Percentiles rank a stretch among this genome's conserved stretches.
phyloP scores from a whole-genome alignment of 768 basidiomycete species.

The Tylopilus sp. region DNA sequence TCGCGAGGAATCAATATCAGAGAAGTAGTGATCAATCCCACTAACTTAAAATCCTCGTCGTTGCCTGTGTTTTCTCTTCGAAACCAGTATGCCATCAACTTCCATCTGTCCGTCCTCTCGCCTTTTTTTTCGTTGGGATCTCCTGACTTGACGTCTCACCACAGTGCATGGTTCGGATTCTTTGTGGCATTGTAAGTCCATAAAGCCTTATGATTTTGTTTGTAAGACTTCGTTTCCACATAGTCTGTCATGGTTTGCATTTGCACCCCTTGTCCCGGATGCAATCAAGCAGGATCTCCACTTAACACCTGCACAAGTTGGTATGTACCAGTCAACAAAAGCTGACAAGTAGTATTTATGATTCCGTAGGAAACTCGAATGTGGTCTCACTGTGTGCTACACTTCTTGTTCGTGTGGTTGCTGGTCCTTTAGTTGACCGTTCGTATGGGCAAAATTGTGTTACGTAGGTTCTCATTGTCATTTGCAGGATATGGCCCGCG shows the following conservation, averaged over 20 bases:
- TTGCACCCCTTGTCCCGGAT: constrained; percentile 57
- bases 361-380: constrained; percentile 43
- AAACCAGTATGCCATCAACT: constrained; percentile 7
- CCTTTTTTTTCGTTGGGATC: neutral
- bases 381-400: constrained; percentile 47
- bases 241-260: constrained; percentile 52
- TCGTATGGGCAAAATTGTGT: constrained; percentile 1
- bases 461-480: neutral
- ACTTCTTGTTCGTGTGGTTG: constrained; percentile 42
- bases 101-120: constrained; percentile 4
- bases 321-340: constrained; percentile 12
- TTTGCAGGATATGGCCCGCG: constrained; percentile 7
- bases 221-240: neutral
- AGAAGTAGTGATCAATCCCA: constrained; percentile 5
- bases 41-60: constrained; percentile 3
- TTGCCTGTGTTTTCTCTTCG: constrained; percentile 3
- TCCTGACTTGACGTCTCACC: neutral
- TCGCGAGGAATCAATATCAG: constrained; percentile 4
- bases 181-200: constrained; percentile 6
- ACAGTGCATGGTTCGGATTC: constrained; percentile 4
- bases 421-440: constrained; percentile 51
- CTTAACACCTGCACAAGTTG: constrained; percentile 45
- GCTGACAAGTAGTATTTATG: neutral
- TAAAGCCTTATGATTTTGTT: neutral
- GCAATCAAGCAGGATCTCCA: constrained; percentile 52